phyloP scores from a whole-genome alignment of 805 yeast species.

The Candida sphagnicola region DNA sequence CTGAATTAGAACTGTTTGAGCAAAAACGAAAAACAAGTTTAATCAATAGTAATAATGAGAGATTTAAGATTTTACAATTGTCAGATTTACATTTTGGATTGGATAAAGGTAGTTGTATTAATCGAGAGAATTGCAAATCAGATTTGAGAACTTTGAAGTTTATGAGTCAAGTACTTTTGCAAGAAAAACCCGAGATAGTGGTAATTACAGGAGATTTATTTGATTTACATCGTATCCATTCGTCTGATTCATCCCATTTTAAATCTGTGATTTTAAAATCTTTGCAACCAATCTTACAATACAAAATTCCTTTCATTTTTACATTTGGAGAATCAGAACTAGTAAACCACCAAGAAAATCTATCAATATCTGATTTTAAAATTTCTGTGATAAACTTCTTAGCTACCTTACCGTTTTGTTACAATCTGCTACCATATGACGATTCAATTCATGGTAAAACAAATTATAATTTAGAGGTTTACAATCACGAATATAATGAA shows the following conservation, averaged over 20 bases:
- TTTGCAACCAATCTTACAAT: constrained; percentile 28
- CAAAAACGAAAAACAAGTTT: background rate
- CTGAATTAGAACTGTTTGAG: background rate
- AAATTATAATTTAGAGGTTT: constrained; percentile 29
- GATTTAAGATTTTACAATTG: constrained; percentile 33
- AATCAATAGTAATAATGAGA: constrained; percentile 3
- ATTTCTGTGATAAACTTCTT: constrained; percentile 22
- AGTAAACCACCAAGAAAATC: background rate
- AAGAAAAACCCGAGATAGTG: constrained; percentile 30
- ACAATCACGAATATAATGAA: constrained; percentile 10
- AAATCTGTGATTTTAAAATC: constrained; percentile 28
- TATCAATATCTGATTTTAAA: constrained; percentile 3
- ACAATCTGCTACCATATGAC: constrained; percentile 16
- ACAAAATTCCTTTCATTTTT: constrained; percentile 27
- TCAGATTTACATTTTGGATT: constrained; percentile 39
- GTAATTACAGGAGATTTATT: constrained; percentile 40
- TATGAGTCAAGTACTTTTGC: constrained; percentile 18
- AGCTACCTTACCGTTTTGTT: constrained; percentile 33
- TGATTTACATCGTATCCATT: constrained; percentile 18
- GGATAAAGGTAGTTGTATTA: constrained; percentile 18
- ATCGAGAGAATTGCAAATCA: constrained; percentile 9
- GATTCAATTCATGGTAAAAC: constrained; percentile 33
- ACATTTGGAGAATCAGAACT: constrained; percentile 38
- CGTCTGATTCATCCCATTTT: constrained; percentile 14
- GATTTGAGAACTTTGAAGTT: constrained; percentile 30